A percentile compares a stretch with the other conserved stretches of the same genome.
Conservation (phyloP, 2,329 filamentous ascomycete species). For the Tolypocladium album region DNA sequence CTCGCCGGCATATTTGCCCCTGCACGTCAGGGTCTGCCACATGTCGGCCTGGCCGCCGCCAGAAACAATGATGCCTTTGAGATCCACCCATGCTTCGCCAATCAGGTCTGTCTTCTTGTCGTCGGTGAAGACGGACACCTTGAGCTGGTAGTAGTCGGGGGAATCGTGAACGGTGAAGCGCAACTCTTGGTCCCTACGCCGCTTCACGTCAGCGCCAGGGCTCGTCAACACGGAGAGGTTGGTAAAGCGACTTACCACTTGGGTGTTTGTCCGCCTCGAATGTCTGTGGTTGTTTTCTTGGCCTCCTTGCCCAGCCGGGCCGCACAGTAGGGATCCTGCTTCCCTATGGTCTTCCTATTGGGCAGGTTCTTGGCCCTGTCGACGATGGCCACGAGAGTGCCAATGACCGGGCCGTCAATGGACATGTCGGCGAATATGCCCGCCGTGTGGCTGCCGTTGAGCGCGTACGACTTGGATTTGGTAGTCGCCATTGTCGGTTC, state of each 20-base stretch:
- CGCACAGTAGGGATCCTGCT: conserved; percentile 96
- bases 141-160: conserved; percentile 89
- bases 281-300: conserved; percentile 91
- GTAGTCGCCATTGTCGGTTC: conserved; percentile 31
- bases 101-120: conserved; percentile 97
- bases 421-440: conserved; percentile 94
- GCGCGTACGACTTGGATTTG: conserved; percentile 42
- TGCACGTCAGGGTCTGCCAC: conserved; percentile 82
- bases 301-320: conserved; percentile 91
- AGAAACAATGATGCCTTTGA: conserved; percentile 68
- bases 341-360: conserved; percentile 94
- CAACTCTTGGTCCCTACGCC: conserved; percentile 82
- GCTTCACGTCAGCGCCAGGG: not conserved
- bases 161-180: conserved; percentile 95
- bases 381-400: conserved; percentile 82
- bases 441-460: conserved; percentile 66
- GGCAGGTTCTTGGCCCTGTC: conserved; percentile 95
- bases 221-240: not conserved
- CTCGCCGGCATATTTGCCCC: conserved; percentile 92
- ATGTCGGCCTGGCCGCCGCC: conserved; percentile 90
- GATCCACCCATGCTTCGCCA: conserved; percentile 82
- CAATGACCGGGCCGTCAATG: conserved; percentile 85
- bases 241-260: conserved; percentile 55
- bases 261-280: conserved; percentile 88
- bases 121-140: conserved; percentile 94